Percentiles rank a stretch among this genome's conserved stretches.
These are phyloP conservation scores for Fraxinus velutina DNA, from an alignment of 305 asterid species.

Conservation along the genomic window DNA sequence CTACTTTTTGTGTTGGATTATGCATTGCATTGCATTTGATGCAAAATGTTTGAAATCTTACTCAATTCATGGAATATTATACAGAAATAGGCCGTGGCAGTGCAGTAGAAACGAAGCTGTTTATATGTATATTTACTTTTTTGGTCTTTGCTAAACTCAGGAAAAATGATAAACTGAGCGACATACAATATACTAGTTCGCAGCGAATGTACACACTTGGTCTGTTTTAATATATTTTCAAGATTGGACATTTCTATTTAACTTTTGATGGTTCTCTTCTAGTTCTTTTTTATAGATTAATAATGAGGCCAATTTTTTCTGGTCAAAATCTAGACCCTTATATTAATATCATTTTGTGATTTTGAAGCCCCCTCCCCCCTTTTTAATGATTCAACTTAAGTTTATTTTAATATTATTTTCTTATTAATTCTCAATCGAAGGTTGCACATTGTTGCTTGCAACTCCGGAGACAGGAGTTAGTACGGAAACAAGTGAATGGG, in stretches of 20 bases:
- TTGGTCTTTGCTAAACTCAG: not conserved
- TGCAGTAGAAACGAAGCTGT: not conserved
- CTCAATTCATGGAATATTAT: not conserved
- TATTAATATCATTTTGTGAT: not conserved
- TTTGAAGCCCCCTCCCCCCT: not conserved
- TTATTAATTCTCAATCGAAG: slow-evolving; percentile 33
- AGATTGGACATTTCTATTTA: slow-evolving; percentile 3
- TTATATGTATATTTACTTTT: not conserved
- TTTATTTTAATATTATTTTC: slow-evolving; percentile 6
- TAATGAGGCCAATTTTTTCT: not conserved
- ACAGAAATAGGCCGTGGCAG: not conserved
- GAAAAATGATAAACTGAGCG: not conserved
- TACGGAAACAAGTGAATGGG: slow-evolving; percentile 71
- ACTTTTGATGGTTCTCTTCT: not conserved
- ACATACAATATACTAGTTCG: not conserved
- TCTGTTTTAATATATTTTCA: not conserved
- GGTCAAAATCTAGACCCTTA: not conserved
- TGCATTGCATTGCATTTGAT: not conserved
- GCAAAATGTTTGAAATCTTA: not conserved
- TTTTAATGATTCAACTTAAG: not conserved
- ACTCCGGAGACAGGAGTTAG: slow-evolving; percentile 58
- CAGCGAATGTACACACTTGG: not conserved
- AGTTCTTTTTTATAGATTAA: not conserved
- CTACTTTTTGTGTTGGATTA: not conserved
- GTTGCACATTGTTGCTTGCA: slow-evolving; percentile 39